Base-by-base conservation (phyloP, 1,139 yeast species). In the Debaryomyces nepalensis region DNA sequence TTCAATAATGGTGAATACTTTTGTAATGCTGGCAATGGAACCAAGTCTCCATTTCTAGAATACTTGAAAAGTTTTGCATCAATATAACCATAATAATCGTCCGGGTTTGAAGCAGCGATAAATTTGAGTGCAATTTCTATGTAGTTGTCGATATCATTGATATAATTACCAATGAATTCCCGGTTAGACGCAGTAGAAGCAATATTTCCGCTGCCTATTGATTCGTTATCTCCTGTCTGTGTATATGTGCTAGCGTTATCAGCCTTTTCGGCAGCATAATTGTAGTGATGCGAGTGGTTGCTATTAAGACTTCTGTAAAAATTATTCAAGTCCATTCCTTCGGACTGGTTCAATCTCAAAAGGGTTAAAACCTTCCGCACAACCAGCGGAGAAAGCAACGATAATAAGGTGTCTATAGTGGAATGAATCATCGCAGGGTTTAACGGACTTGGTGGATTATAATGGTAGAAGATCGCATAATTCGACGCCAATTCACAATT, bases 51-150 rank as follows among this genome's bases (percentile, higher is more conserved):
- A 2, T 58, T 50, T 22, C 59, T 55, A 35, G 66, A 54, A 49
- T 65, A 70, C 32, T 54, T 58, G 47, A 76, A 64, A 4, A 79
- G 48, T 35, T 66, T 68, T 3, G 58, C 53, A 14, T 66, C 59
- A 8, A 78, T 44, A 49, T 70, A 80, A 10, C 60, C 58, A 42
- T 66, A 73, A 52, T 73, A 81, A 24, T 76, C 79, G 0, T 49
- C 49, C 29, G 86, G 81, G 54, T 83, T 81, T 1, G 86, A 66
- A 1, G 82, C 76, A 2, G 84, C 76, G 11, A 82, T 52, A 53
- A 68, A 82, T 38, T 79, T 67, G 26, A 81, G 56, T 3, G 77
- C 58, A 3, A 68, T 51, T 54, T 75, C 75, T 56, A 79, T 58
- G 59, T 71, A 67, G 10, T 54, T 50, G 52, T 81, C 84, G 33